Base-by-base conservation (phyloP, 2,329 filamentous ascomycete genomes). In the Dactylonectria macrodidyma region DNA sequence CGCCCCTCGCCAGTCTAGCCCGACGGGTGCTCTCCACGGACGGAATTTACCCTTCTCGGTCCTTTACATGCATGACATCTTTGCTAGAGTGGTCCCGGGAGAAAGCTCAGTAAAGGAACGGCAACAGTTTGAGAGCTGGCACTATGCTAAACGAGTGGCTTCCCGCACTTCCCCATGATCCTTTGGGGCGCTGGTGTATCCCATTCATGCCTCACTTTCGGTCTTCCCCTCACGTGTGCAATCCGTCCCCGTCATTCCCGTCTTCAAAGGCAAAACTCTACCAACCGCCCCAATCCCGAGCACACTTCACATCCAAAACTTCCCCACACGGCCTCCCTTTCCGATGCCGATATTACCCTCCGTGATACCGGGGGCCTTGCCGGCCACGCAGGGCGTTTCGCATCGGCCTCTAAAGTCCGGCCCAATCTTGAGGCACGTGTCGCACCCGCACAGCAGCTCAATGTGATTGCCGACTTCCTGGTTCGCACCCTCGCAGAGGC, bases 391-490 rank as follows among this genome's bases (percentile, higher is more conserved):
- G 1, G 81, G 81, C 55, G 74, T 78, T 67, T 80, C 78, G 66
- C 82, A 83, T 19, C 82, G 77, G 50, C 81, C 81, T 67, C 82
- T 76, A 52, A 76, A 83, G 59, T 83, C 82, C 0, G 82, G 82
- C 11, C 76, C 78, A 58, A 81, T 74, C 44, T 82, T 81, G 44
- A 83, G 74, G 65, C 82, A 83, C 61, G 75, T 78, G 59, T 82
- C 81, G 62, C 82, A 83, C 2, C 80, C 78, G 63, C 81, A 82
- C 10, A 83, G 60, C n/a, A 83, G 75, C 34, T 83, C 78, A 46
- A 83, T 68, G 62, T 76, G 62, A 30, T 76, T 75, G 10, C 81
- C 81, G 12, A 78, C 62, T 14, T 79, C 69, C 62, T 81, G 78
- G 7, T 79, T 75, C 1, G 71, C 63, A 34, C 76, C 71, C 1